Conservation (phyloP, 2,329 filamentous ascomycete species). For the Colletotrichum truncatum region DNA sequence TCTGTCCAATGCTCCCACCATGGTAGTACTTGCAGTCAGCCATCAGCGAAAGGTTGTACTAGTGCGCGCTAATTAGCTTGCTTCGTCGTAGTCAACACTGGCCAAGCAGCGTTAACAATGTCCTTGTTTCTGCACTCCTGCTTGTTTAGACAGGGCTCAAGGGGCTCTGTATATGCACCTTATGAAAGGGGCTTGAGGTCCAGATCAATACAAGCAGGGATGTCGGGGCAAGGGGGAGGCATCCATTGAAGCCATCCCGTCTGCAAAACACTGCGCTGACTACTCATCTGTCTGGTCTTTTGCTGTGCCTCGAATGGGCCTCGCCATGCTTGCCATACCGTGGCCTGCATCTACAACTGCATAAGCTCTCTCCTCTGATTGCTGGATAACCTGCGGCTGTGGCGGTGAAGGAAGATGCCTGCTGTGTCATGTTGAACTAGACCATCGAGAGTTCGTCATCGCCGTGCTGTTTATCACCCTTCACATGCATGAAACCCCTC, state of each 20-base stretch:
- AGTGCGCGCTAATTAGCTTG: neutral
- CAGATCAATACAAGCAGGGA: constrained; percentile 21
- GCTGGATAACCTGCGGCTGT: constrained; percentile 3
- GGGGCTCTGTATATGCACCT: constrained; percentile 27
- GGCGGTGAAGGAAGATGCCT: constrained; percentile 18
- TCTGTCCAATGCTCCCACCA: neutral
- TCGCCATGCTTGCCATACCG: neutral
- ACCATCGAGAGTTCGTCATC: neutral
- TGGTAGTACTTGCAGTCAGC: neutral
- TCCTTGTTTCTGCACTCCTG: constrained; percentile 6
- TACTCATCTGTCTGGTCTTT: constrained; percentile 1
- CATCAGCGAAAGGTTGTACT: neutral
- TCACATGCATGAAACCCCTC: neutral
- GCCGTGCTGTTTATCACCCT: neutral
- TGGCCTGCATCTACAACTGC: neutral
- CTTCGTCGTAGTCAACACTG: neutral
- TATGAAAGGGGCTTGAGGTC: constrained; percentile 23
- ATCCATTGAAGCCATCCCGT: constrained; percentile 12
- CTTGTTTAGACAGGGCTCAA: constrained; percentile 14
- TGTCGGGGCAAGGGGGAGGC: neutral
- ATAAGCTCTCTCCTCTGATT: neutral
- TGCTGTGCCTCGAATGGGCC: neutral
- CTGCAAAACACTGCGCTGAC: neutral
- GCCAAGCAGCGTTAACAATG: neutral
- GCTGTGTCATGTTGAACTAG: neutral